Evolutionary conservation across 805 yeast genomes (phyloP).

Genomic region (Candida caryicola): DNA sequence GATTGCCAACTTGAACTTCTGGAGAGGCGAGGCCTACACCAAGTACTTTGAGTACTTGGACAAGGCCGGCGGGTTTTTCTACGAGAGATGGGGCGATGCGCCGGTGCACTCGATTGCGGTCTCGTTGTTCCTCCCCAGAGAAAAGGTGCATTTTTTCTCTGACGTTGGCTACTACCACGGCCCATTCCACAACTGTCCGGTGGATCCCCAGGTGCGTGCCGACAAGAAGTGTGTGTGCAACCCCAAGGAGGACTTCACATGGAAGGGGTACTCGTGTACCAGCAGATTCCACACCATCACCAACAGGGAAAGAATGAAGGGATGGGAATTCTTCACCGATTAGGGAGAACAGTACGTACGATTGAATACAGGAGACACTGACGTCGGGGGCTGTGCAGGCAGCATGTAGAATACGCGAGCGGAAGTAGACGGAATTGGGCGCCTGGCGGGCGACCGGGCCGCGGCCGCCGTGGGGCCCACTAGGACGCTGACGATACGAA

Average conservation of each 20-base stretch:
- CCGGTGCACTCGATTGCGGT: constrained; percentile 91
- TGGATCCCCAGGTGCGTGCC: constrained; percentile 55
- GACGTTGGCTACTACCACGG: constrained; percentile 84
- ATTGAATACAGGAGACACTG: neutral
- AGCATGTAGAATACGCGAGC: too few relatives aligned
- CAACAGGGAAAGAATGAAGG: constrained; percentile 57
- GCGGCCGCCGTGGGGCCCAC: too few relatives aligned
- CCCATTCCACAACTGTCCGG: constrained; percentile 81
- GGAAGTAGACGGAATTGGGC: too few relatives aligned
- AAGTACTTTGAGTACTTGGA: constrained; percentile 74
- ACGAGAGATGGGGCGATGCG: constrained; percentile 94
- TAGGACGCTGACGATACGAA: too few relatives aligned
- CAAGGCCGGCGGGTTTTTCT: constrained; percentile 85
- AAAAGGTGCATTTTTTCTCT: constrained; percentile 71
- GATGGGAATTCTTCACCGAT: constrained; percentile 63
- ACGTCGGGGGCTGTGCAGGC: too few relatives aligned
- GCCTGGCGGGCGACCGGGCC: too few relatives aligned
- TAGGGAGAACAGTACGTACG: constrained; percentile 13
- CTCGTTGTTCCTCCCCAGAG: constrained; percentile 67
- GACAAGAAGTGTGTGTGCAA: constrained; percentile 70
- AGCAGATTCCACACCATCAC: constrained; percentile 56
- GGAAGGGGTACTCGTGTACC: constrained; percentile 72
- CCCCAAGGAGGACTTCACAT: constrained; percentile 71
- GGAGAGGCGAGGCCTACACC: constrained; percentile 69
- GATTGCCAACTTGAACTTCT: constrained; percentile 68